Evolutionary conservation across 1,284 basidiomycete genomes (phyloP), one percentile per base, ranked within the genome.

Genomic region (Anthracocystis setariae): DNA sequence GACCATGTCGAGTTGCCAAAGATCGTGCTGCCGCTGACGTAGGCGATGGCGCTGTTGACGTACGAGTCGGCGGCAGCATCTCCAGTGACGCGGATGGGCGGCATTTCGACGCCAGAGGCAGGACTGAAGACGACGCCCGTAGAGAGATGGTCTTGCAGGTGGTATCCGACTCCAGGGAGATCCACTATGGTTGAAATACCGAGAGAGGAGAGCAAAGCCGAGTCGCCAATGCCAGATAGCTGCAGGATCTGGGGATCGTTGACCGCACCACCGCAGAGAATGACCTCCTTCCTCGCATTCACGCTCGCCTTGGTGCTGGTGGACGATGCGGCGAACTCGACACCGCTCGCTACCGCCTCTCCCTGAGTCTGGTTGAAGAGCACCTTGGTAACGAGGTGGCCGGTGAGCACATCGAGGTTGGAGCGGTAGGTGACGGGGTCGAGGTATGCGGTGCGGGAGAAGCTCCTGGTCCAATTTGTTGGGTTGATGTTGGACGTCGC

Each of bases 361-460:
- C 89, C 61, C 29, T 50, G 49, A 2, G 59, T 58, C 23, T 58
- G 88, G 77, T 78, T 69, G 61, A 91, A 91, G 42, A 88, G 76
- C 46, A 91, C 79, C 59, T 86, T 85, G n/a, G 90, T 90, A 29
- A 89, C 90, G 84, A 88, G 76, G 85, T 86, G 83, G 32, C 84
- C 84, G 0, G 86, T 87, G 21, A 90, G 84, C 61, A 91, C 88
- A 61, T 87, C 86, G 47, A 91, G 86, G 79, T 92, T 91, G 23
- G 85, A 46, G 44, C 89, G 86, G 12, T 87, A 85, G 5, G 86
- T 85, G 29, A 88, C 83, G 5, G 88, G 86, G 77, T 90, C 89
- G 74, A 91, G 87, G 84, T 91, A 91, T 1, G 87, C 90, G 1
- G 87, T 86, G 54, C 88, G 87, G 7, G 90, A 86, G 83, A 90